Evolutionary conservation across 306 rosid genomes (phyloP), one percentile per base, ranked within the genome.

Genomic region (Hylodesmum podocarpum): DNA sequence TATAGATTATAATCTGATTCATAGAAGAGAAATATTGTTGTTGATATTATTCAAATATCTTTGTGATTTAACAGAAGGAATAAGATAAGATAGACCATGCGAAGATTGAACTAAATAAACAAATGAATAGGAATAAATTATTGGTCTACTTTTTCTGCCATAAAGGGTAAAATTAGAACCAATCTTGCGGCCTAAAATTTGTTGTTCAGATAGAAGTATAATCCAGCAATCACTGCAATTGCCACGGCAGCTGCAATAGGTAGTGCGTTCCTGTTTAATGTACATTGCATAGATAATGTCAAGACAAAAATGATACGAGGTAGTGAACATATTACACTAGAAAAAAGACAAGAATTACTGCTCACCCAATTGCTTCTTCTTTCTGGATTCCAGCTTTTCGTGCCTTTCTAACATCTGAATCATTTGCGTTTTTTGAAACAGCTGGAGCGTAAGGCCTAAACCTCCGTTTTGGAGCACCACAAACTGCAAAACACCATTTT

Each of bases 401-500:
- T 13, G 86, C 85, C 89, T 94, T 94, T 57, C 97, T 82, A 29
- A 78, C 84, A 22, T 85, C 93, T 11, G 12, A 47, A 15, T 4
- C 66, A 80, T 94, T 94, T 8, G 85, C 95, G 8, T 80, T 66
- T 78, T 82, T 94, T 10, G 78, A 12, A 73, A 92, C 91, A 0
- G 89, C 76, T 46, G 94, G 91, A 70, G 83, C 77, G 76, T 94
- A 94, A 13, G 85, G 21, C 82, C 82, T 92, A 79, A 94, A 94
- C 79, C 98, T 87, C 58, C 96, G 47, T 71, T 94, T 94, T 51
- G 98, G 95, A 77, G 98, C 98, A 79, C 97, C 98, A 72, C 98
- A 94, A 69, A 94, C 97, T 94, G 91, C 82, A 83, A 29, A 79
- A 24, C 19, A 40, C 50, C 69, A 69, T 51, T 66, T 27, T 36